These are phyloP conservation scores for Durusdinium trenchii DNA, from an alignment of 73 alveolate species.

Conservation along the genomic window DNA sequence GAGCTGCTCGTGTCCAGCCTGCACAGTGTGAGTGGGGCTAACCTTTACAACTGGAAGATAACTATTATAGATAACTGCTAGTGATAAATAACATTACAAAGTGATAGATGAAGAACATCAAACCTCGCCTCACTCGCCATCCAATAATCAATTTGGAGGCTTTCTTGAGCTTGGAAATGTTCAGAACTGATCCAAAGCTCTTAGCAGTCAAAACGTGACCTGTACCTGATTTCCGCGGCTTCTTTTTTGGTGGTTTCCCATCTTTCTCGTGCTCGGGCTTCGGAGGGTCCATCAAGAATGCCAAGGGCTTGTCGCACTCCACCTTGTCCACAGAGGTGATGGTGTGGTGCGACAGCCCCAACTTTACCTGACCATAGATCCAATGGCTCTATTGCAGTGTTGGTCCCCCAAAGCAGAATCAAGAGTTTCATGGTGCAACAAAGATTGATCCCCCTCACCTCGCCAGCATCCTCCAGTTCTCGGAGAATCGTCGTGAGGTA, in stretches of 20 bases:
- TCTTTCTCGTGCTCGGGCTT: neutral
- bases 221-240: neutral
- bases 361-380: slow-evolving; percentile 48
- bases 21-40: neutral
- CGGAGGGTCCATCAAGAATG: slow-evolving; percentile 10
- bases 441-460: no score
- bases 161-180: neutral
- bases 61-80: neutral
- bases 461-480: slow-evolving; percentile 14
- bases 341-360: slow-evolving; percentile 29
- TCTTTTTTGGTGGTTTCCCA: neutral
- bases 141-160: neutral
- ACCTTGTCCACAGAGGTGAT: neutral
- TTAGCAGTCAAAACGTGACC: neutral
- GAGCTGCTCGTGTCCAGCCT: neutral
- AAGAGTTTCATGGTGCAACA: no score
- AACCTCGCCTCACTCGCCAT: slow-evolving; percentile 6
- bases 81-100: neutral
- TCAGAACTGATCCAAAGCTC: neutral
- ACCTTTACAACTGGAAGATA: neutral
- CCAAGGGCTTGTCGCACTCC: neutral
- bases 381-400: no score
- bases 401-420: no score
- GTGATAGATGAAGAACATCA: neutral
- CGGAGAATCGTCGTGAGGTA: neutral